A percentile compares a stretch with the other conserved stretches of the same genome.
Conservation (phyloP, 495 filamentous ascomycete species). For the Cercophora scortea region DNA sequence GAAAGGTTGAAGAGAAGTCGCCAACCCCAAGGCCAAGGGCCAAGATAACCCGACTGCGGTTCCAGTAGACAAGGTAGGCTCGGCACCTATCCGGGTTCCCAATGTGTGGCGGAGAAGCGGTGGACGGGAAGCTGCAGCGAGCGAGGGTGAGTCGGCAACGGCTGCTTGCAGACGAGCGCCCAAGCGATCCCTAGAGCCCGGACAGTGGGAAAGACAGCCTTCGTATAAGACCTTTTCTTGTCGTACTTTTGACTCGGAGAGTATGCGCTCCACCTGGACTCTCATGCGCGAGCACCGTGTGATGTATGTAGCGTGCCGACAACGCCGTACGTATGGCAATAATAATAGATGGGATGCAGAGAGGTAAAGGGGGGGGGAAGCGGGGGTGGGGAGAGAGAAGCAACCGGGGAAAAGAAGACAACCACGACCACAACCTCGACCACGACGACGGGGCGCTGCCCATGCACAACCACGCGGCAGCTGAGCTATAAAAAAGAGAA, state of each 20-base stretch:
- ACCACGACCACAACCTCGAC: not conserved
- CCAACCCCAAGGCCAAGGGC: not conserved
- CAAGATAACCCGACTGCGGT: not conserved
- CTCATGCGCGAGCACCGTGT: not conserved
- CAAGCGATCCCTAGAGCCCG: not conserved
- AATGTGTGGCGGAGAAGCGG: slow-evolving; percentile 7
- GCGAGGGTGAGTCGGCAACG: slow-evolving; percentile 8
- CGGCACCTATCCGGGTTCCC: slow-evolving; percentile 1
- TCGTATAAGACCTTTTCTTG: too few relatives aligned
- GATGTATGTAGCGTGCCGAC: not conserved
- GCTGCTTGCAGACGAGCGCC: slow-evolving; percentile 15
- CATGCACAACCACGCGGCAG: not conserved
- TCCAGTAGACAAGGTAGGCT: slow-evolving; percentile 3
- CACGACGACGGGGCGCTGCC: not conserved
- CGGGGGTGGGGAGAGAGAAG: not conserved
- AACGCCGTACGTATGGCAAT: not conserved
- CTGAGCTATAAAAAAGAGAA: not conserved
- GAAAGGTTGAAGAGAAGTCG: too few relatives aligned
- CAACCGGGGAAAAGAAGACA: slow-evolving; percentile 8
- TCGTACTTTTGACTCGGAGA: not conserved
- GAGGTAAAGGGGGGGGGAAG: not conserved
- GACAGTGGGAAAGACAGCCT: not conserved
- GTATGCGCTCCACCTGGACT: not conserved
- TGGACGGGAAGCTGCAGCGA: slow-evolving; percentile 20
- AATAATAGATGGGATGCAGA: not conserved